A percentile compares a stretch with the other conserved stretches of the same genome.
phyloP scores from a whole-genome alignment of 306 rosid species.

The Medicago lupulina region DNA sequence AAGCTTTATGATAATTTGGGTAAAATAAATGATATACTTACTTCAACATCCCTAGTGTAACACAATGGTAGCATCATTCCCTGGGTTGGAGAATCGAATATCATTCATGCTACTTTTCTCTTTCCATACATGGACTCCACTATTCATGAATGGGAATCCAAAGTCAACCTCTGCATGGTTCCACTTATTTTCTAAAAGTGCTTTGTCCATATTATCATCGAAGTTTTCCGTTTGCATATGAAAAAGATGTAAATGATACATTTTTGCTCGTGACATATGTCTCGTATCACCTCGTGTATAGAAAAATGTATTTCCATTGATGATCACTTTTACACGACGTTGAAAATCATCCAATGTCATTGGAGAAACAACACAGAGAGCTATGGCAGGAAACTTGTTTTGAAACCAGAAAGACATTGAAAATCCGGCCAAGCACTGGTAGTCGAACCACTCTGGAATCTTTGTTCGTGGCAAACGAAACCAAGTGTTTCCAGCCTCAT shows the following conservation, averaged over 20 bases:
- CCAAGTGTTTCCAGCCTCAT: neutral
- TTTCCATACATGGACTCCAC: neutral
- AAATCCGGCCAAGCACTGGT: neutral
- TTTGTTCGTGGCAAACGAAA: neutral
- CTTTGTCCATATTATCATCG: too few species aligned
- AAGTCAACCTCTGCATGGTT: neutral
- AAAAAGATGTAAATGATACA: neutral
- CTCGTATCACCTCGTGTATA: neutral
- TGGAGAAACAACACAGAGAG: neutral
- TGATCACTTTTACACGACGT: neutral
- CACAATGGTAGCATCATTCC: neutral
- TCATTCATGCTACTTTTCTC: neutral
- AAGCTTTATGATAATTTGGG: too few species aligned
- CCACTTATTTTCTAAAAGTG: too few species aligned
- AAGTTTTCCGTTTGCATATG: too few species aligned
- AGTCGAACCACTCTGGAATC: neutral
- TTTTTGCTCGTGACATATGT: accelerated
- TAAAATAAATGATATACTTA: too few species aligned
- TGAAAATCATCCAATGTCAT: neutral
- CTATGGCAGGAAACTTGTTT: neutral
- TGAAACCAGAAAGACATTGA: neutral
- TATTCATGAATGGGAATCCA: neutral
- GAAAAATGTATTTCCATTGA: neutral
- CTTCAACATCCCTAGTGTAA: too few species aligned
- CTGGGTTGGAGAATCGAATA: neutral